A percentile compares a stretch with the other conserved stretches of the same genome.
phyloP scores from a whole-genome alignment of 116 monocot genomes.

The Cymodocea nodosa region DNA sequence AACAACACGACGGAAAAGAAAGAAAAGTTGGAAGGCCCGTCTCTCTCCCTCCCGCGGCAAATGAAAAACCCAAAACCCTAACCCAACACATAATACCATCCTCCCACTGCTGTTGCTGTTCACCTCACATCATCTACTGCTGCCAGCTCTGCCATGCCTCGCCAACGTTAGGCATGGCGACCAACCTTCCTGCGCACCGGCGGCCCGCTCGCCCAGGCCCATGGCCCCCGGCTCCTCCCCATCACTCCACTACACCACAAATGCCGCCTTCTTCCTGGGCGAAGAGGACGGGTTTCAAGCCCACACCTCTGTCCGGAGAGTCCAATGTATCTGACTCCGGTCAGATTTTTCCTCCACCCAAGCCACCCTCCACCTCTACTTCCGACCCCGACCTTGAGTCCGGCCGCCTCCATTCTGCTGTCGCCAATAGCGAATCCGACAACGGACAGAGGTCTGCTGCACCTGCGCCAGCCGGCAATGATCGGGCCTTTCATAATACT shows the following conservation, averaged over 20 bases:
- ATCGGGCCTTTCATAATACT: neutral
- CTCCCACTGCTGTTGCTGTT: too few species aligned
- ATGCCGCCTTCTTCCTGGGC: slow-evolving; percentile 83
- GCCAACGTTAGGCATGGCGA: neutral
- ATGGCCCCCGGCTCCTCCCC: slow-evolving; percentile 40
- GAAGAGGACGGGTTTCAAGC: slow-evolving; percentile 71
- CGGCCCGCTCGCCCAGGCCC: slow-evolving; percentile 43
- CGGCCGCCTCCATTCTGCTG: slow-evolving; percentile 15
- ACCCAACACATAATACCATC: too few species aligned
- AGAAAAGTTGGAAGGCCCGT: too few species aligned
- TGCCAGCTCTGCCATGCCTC: neutral
- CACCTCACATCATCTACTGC: too few species aligned
- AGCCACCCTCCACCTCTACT: slow-evolving; percentile 13
- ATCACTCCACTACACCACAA: neutral
- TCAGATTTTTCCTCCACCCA: slow-evolving; percentile 29
- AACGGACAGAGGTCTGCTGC: neutral
- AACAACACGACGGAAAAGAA: too few species aligned
- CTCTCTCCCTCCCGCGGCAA: too few species aligned
- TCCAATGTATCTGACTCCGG: slow-evolving; percentile 51
- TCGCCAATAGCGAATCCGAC: slow-evolving; percentile 9
- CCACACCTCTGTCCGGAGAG: slow-evolving; percentile 49
- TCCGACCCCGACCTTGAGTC: slow-evolving; percentile 49
- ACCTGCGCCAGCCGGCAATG: neutral
- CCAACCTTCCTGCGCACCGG: neutral
- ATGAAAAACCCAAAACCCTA: too few species aligned